Conservation (phyloP, 1,284 basidiomycete genomes). For the Puccinia sorghi region DNA sequence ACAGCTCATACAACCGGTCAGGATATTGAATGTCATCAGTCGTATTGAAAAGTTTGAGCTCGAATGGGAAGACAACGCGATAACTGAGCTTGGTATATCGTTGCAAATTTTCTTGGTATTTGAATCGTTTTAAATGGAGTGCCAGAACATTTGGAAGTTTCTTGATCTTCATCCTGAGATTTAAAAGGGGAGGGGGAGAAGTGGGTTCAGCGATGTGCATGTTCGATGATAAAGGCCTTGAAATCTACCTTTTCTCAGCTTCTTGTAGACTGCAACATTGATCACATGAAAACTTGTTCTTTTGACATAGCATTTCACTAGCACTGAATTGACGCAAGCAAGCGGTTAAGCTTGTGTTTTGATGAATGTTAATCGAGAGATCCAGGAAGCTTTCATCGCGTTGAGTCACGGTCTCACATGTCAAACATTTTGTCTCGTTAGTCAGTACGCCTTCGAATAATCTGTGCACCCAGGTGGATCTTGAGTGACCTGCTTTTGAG, state of each 20-base stretch:
- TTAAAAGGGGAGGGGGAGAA: neutral
- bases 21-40: slow-evolving; percentile 89
- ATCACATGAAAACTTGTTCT: slow-evolving; percentile 99
- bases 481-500: slow-evolving; percentile 57
- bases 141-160: slow-evolving; percentile 89
- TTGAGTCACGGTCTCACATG: slow-evolving; percentile 94
- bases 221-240: neutral
- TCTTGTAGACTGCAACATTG: slow-evolving; percentile 94
- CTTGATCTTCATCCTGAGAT: slow-evolving; percentile 93
- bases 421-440: slow-evolving; percentile 94
- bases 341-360: slow-evolving; percentile 91
- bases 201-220: neutral
- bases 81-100: slow-evolving; percentile 92
- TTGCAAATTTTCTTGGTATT: slow-evolving; percentile 85
- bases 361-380: slow-evolving; percentile 90
- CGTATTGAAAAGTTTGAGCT: slow-evolving; percentile 93
- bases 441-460: slow-evolving; percentile 91
- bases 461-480: slow-evolving; percentile 79
- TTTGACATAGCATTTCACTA: slow-evolving; percentile 95
- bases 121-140: slow-evolving; percentile 95
- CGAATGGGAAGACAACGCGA: slow-evolving; percentile 91
- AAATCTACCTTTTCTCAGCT: slow-evolving; percentile 76
- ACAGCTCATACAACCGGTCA: slow-evolving; percentile 82
- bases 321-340: slow-evolving; percentile 94
- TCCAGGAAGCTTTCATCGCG: slow-evolving; percentile 69